These are phyloP conservation scores for Pascua sp. DNA, from an alignment of 1,284 basidiomycete genomes.

Conservation along the genomic window DNA sequence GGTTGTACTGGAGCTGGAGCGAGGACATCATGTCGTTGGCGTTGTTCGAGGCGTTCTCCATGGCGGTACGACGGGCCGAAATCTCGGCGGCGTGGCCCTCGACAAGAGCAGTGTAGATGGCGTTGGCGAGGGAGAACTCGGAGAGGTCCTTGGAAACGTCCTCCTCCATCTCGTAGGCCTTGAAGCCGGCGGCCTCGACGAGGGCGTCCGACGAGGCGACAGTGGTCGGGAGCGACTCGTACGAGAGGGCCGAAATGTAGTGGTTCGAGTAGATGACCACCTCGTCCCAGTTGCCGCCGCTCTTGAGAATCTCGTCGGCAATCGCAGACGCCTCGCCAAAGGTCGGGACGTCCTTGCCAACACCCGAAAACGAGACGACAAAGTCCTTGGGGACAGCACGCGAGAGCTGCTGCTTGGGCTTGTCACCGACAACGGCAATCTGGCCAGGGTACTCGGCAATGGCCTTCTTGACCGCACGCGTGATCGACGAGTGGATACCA, in stretches of 20 bases:
- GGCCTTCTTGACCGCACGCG: slow-evolving; percentile 77
- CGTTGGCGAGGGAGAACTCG: slow-evolving; percentile 95
- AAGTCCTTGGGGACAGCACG: slow-evolving; percentile 68
- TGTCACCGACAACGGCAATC: slow-evolving; percentile 90
- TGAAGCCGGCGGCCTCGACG: slow-evolving; percentile 78
- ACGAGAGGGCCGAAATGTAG: slow-evolving; percentile 90
- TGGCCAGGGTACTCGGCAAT: slow-evolving; percentile 60
- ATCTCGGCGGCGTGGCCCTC: slow-evolving; percentile 95
- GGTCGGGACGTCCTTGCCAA: slow-evolving; percentile 94
- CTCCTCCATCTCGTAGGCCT: slow-evolving; percentile 92
- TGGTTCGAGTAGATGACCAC: slow-evolving; percentile 88
- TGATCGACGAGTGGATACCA: slow-evolving; percentile 97
- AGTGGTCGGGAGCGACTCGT: slow-evolving; percentile 73
- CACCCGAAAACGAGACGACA: slow-evolving; percentile 89
- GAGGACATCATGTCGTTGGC: slow-evolving; percentile 84
- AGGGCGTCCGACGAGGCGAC: slow-evolving; percentile 77
- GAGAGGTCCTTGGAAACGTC: slow-evolving; percentile 90
- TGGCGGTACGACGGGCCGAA: slow-evolving; percentile 78
- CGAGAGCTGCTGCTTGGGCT: slow-evolving; percentile 89
- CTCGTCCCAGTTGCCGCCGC: slow-evolving; percentile 82
- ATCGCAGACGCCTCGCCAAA: slow-evolving; percentile 94
- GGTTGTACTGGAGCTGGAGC: slow-evolving; percentile 93
- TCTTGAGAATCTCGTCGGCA: slow-evolving; percentile 87
- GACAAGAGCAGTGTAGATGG: slow-evolving; percentile 88
- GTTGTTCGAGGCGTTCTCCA: slow-evolving; percentile 99